These are phyloP conservation scores for Starmerella apicola DNA, from an alignment of 805 yeast genomes.

Conservation along the genomic window DNA sequence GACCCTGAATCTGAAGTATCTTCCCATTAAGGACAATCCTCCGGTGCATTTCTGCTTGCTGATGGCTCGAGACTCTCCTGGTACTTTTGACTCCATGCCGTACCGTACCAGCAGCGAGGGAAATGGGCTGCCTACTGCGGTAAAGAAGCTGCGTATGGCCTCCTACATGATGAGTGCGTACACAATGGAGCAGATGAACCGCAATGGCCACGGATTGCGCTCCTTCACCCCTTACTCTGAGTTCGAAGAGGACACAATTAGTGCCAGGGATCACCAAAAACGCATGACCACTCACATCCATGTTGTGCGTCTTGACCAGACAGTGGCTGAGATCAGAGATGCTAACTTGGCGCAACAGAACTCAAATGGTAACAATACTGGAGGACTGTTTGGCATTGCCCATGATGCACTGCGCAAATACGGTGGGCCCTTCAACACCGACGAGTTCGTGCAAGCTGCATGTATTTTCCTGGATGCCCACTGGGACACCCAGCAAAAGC, in stretches of 20 bases:
- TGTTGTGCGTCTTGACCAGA: slow-evolving; percentile 51
- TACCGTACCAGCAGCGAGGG: slow-evolving; percentile 36
- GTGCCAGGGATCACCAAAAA: slow-evolving; percentile 32
- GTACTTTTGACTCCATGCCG: slow-evolving; percentile 55
- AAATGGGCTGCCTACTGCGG: slow-evolving; percentile 56
- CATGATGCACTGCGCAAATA: slow-evolving; percentile 50
- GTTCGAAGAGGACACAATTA: slow-evolving; percentile 41
- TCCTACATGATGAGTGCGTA: slow-evolving; percentile 84
- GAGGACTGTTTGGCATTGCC: slow-evolving; percentile 70
- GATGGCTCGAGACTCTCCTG: slow-evolving; percentile 63
- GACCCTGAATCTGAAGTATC: slow-evolving; percentile 34
- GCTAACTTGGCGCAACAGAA: slow-evolving; percentile 83
- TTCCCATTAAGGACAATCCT: slow-evolving; percentile 49
- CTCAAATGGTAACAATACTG: slow-evolving; percentile 53
- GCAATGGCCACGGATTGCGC: slow-evolving; percentile 66
- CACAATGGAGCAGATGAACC: slow-evolving; percentile 78
- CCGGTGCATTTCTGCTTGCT: slow-evolving; percentile 73
- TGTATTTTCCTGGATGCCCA: slow-evolving; percentile 74
- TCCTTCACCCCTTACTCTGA: slow-evolving; percentile 67
- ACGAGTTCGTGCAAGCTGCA: slow-evolving; percentile 60
- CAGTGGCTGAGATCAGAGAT: slow-evolving; percentile 61
- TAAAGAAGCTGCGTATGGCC: slow-evolving; percentile 63
- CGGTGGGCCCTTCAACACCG: slow-evolving; percentile 41
- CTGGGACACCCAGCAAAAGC: slow-evolving; percentile 50
- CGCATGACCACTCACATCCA: slow-evolving; percentile 68